phyloP scores from a whole-genome alignment of 2,329 filamentous ascomycete genomes.

The Colletotrichum orbiculare region DNA sequence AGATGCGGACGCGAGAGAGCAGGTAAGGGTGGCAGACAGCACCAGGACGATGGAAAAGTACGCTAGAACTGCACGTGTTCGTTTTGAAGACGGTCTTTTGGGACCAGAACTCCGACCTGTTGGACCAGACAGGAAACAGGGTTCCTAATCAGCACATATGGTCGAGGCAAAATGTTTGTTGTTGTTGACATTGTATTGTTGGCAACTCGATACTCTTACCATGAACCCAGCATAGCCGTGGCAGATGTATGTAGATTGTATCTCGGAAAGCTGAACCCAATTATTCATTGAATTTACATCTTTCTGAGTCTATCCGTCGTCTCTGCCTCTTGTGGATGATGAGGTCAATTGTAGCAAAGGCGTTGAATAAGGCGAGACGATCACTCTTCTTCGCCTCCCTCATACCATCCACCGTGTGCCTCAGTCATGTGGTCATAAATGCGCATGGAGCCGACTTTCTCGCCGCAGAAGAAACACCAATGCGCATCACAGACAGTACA shows the following conservation, averaged over 20 bases:
- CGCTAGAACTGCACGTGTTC: neutral
- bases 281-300: too few relatives aligned
- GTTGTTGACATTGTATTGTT: too few relatives aligned
- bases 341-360: too few relatives aligned
- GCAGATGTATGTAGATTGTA: too few relatives aligned
- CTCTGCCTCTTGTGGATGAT: fast-evolving
- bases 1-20: neutral
- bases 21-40: neutral
- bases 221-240: too few relatives aligned
- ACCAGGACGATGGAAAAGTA: neutral
- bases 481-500: conserved; percentile 48
- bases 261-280: too few relatives aligned
- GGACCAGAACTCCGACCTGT: neutral
- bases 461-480: conserved; percentile 55
- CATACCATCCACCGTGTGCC: conserved; percentile 47
- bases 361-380: too few relatives aligned
- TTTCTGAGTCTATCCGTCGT: too few relatives aligned
- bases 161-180: too few relatives aligned
- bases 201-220: too few relatives aligned
- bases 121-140: too few relatives aligned
- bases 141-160: too few relatives aligned
- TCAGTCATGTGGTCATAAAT: conserved; percentile 53
- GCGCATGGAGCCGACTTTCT: conserved; percentile 36
- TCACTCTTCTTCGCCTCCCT: conserved; percentile 32
- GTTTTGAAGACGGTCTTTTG: neutral